Percentiles rank a stretch among this genome's conserved stretches.
Conservation (phyloP, 805 yeast genomes). For the Saccharomycopsis sp. region DNA sequence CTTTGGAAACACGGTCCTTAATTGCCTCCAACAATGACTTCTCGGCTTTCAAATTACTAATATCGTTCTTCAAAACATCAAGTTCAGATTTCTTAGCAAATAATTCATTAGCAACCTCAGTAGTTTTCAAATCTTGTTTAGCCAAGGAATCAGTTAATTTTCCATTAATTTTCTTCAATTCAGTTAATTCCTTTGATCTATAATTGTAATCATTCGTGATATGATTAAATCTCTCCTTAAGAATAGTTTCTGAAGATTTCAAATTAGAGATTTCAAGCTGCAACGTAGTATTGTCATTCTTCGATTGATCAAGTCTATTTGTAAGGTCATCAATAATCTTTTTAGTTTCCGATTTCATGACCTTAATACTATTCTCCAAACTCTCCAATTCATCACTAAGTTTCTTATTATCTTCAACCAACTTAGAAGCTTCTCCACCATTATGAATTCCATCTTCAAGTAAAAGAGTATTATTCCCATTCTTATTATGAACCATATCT, state of each 20-base stretch:
- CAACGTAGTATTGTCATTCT: conserved; percentile 39
- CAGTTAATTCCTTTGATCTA: conserved; percentile 39
- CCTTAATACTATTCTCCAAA: conserved; percentile 24
- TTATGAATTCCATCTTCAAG: conserved; percentile 5
- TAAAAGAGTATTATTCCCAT: conserved; percentile 1
- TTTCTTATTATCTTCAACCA: conserved; percentile 19
- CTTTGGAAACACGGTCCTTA: conserved; percentile 45
- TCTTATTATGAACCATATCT: background rate
- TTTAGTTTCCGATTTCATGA: conserved; percentile 31
- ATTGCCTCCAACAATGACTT: conserved; percentile 41
- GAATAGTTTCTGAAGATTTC: conserved; percentile 45
- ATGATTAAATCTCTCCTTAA: conserved; percentile 43
- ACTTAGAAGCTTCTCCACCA: conserved; percentile 12
- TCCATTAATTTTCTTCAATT: conserved; percentile 34
- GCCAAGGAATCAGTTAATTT: conserved; percentile 36
- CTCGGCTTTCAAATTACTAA: conserved; percentile 48
- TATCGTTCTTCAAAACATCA: conserved; percentile 38
- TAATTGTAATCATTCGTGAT: conserved; percentile 34
- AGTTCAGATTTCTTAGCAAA: conserved; percentile 42
- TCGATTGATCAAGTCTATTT: conserved; percentile 34
- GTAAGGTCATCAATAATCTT: conserved; percentile 44
- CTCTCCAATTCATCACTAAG: conserved; percentile 23
- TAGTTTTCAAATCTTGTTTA: conserved; percentile 44
- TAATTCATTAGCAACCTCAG: conserved; percentile 46
- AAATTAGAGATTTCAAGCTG: conserved; percentile 46